A percentile compares a stretch with the other conserved stretches of the same genome.
Evolutionary conservation across 2,329 filamentous ascomycete species (phyloP).

Genomic region (Botrytis aclada): DNA sequence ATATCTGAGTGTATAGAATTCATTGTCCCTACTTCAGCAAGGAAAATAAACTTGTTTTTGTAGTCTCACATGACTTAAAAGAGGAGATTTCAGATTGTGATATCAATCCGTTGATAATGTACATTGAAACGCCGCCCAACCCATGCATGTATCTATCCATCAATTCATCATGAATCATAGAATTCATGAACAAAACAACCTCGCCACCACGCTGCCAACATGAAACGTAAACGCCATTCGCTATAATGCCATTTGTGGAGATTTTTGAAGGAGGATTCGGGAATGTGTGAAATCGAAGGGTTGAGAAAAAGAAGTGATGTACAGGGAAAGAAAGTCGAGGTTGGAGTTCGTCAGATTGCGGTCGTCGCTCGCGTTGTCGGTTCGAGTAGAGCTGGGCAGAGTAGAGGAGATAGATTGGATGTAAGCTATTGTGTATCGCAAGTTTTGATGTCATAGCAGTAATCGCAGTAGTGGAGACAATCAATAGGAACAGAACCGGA

Average conservation of each 20-base stretch:
- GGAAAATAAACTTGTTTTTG: neutral
- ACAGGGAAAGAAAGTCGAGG: neutral
- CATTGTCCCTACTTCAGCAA: neutral
- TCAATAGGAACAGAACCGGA: neutral
- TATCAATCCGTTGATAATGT: constrained; percentile 7
- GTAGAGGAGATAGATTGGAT: neutral
- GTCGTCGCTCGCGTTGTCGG: neutral
- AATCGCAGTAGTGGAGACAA: neutral
- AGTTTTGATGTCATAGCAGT: neutral
- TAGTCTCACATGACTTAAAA: neutral
- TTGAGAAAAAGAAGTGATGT: neutral
- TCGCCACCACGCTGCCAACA: constrained; percentile 6
- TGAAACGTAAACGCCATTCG: constrained; percentile 10
- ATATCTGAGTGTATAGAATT: neutral
- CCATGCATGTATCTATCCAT: neutral
- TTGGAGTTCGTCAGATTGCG: neutral
- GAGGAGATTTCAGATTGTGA: constrained; percentile 15
- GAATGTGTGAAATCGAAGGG: neutral
- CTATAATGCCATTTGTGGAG: constrained; percentile 1
- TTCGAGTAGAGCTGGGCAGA: neutral
- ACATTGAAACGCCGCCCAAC: constrained; percentile 9
- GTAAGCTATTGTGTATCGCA: neutral
- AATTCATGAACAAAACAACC: constrained; percentile 8
- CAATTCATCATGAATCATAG: constrained; percentile 4
- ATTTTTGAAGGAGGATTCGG: neutral